Evolutionary conservation across 1,284 basidiomycete species (phyloP).

Genomic region (Cutaneotrichosporon daszewskae): DNA sequence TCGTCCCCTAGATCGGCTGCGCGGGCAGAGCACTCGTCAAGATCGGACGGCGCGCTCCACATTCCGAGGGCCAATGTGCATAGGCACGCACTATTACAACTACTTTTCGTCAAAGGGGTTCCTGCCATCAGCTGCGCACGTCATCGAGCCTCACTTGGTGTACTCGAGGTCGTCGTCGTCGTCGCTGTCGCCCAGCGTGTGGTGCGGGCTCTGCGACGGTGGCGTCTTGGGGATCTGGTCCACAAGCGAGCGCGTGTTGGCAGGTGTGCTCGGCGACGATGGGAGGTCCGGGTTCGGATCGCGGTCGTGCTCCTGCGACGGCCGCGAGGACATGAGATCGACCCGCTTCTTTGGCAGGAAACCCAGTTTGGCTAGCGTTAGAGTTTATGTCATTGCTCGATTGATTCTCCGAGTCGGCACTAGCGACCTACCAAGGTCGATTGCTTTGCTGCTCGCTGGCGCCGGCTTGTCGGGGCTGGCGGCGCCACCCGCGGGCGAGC

Average conservation of each 20-base stretch:
- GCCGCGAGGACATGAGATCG: conserved; percentile 39
- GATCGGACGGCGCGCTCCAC: not conserved
- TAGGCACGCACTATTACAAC: conserved; percentile 11
- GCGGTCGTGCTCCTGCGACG: conserved; percentile 18
- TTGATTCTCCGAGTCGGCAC: conserved; percentile 18
- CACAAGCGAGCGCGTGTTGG: conserved; percentile 16
- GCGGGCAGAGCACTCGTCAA: not conserved
- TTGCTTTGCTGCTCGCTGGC: conserved; percentile 36
- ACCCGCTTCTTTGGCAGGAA: conserved; percentile 47
- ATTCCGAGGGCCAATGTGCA: not conserved
- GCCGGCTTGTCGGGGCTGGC: conserved; percentile 22
- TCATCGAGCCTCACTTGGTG: conserved; percentile 37
- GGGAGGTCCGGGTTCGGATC: conserved; percentile 36
- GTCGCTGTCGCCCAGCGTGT: conserved; percentile 38
- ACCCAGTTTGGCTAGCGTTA: conserved; percentile 47
- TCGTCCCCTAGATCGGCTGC: not conserved
- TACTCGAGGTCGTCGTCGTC: conserved; percentile 44
- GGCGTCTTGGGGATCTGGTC: conserved; percentile 40
- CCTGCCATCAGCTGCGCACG: conserved; percentile 15
- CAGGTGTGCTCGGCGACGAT: conserved; percentile 3
- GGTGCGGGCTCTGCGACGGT: conserved; percentile 24
- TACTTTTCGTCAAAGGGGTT: conserved; percentile 45
- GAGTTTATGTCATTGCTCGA: too few species aligned
- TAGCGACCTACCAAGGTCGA: conserved; percentile 46
- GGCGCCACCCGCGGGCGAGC: conserved; percentile 3